Evolutionary conservation across 108 stramenopile species (phyloP).

Genomic region (Cylindrotheca closterium): DNA sequence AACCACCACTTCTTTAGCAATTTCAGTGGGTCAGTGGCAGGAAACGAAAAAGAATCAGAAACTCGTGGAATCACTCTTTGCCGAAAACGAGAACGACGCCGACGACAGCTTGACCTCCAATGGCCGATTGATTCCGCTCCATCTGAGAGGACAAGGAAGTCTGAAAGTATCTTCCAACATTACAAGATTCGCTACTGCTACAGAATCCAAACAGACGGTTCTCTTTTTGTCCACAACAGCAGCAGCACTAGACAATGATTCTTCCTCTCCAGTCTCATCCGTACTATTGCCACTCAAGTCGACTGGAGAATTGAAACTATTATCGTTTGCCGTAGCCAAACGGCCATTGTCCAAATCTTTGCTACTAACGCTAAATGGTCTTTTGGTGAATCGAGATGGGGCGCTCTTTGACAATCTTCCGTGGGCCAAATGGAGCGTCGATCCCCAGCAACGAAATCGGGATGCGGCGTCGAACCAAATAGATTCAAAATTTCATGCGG

Average conservation of each 20-base stretch:
- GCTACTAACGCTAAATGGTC: slow-evolving; percentile 50
- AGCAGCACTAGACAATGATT: not conserved
- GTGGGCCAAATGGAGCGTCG: slow-evolving; percentile 71
- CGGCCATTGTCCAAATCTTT: slow-evolving; percentile 52
- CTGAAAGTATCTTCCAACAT: not conserved
- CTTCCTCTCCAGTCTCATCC: slow-evolving; percentile 2
- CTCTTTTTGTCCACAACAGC: not conserved
- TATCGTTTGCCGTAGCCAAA: slow-evolving; percentile 41
- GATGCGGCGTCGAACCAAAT: slow-evolving; percentile 75
- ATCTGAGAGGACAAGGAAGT: not conserved
- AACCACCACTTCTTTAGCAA: no score
- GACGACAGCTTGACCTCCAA: no score
- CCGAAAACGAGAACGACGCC: no score
- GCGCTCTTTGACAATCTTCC: slow-evolving; percentile 78
- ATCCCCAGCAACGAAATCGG: slow-evolving; percentile 57
- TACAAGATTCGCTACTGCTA: not conserved
- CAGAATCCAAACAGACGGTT: not conserved
- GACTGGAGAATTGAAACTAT: slow-evolving; percentile 34
- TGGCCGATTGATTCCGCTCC: not conserved
- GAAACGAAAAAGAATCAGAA: no score
- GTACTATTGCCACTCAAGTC: slow-evolving; percentile 15
- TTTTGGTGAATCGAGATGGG: slow-evolving; percentile 72
- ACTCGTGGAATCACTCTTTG: no score
- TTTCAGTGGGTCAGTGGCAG: no score
- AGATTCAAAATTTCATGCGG: slow-evolving; percentile 56